Base-by-base conservation (phyloP, 805 yeast genomes). In the Pichia ethanolica region DNA sequence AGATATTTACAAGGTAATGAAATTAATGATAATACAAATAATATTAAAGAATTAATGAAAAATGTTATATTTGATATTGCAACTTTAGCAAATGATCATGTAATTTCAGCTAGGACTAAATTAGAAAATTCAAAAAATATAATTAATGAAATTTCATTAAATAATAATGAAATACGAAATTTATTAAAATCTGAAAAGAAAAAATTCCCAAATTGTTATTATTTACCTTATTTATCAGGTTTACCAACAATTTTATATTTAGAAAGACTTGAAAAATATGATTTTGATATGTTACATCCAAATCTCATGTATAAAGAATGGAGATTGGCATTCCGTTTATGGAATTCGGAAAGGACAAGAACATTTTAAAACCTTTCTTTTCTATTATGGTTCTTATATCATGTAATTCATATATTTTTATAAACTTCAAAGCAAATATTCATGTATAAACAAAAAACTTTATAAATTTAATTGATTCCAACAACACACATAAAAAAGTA, bases 81-180 rank as follows among this genome's bases (percentile, higher is more conserved):
- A 3, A 79, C 83, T 5, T 68, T 74, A 1, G 93, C 95, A 3
- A 87, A 88, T 65, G 96, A 87, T 62, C 96, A 87, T 63, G 59
- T 88, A 3, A 62, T 87, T 5, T 71, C 89, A 0, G 89, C 93
- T 1, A 70, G 85, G 45, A 63, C 69, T n/a, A 78, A 84, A 55
- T 62, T 83, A 27, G 52, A 56, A 1, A 61, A 69, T 34, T 62
- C 76, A 12, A 68, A 66, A 47, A 53, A 14, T 5, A 51, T 4
- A 72, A 69, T 44, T 20, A 61, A 59, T 27, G 58, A 57, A 8
- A 9, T 42, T 4, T 41, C 45, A 30, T 34, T 4, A 9, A 32
- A 38, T 12, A 44, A 44, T n/a, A 30, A 37, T 20, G 46, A 45
- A 10, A 25, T 45, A 8, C 75, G 83, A 78, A 70, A 70, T 45